Conservation (phyloP, 2,329 filamentous ascomycete species). For the Colletotrichum tabaci region DNA sequence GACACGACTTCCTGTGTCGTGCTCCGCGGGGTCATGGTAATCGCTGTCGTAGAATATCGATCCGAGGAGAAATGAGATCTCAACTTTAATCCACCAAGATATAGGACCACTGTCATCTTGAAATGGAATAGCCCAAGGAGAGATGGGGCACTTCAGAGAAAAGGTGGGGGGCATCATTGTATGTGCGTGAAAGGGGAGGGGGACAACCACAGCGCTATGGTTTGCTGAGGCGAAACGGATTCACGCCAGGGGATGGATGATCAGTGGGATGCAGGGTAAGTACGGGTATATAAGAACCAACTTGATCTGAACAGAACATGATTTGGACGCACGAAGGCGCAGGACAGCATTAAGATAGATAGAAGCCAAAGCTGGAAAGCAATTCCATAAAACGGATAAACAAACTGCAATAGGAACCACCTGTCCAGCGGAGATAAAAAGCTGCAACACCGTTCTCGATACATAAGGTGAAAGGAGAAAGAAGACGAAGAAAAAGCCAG, state of each 20-base stretch:
- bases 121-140: neutral
- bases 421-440: conserved; percentile 1
- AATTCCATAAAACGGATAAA: neutral
- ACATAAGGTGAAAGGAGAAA: neutral
- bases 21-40: too few relatives aligned
- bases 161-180: conserved; percentile 42
- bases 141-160: neutral
- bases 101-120: neutral
- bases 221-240: conserved; percentile 1
- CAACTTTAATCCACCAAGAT: neutral
- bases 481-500: conserved; percentile 23
- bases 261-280: too few relatives aligned
- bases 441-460: conserved; percentile 18
- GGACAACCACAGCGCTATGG: neutral
- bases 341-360: conserved; percentile 21
- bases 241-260: conserved; percentile 3
- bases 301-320: neutral
- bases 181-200: conserved; percentile 6
- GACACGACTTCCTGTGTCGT: neutral
- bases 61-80: neutral
- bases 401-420: neutral
- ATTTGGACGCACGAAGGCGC: neutral
- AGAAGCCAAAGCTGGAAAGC: neutral
- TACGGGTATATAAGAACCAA: conserved; percentile 14
- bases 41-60: neutral